These are phyloP conservation scores for Pleurotus tuber-regium DNA, from an alignment of 768 basidiomycete species.

Conservation along the genomic window DNA sequence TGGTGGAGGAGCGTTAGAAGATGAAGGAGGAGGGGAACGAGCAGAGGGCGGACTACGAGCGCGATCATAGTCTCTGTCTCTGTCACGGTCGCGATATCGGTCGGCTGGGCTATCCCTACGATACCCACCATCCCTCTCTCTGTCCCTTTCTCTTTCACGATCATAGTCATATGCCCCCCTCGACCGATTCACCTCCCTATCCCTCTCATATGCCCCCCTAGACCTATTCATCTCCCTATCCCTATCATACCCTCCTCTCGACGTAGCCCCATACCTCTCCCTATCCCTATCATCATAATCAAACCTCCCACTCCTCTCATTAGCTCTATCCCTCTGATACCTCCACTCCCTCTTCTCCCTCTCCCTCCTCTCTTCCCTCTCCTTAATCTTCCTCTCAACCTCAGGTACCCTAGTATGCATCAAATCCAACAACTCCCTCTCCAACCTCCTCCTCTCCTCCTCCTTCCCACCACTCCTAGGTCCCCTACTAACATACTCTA, in stretches of 20 bases:
- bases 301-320: conserved; percentile 74
- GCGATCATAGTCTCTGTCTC: conserved; percentile 39
- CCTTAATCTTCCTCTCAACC: conserved; percentile 81
- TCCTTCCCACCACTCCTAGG: conserved; percentile 72
- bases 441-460: conserved; percentile 81
- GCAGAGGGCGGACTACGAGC: conserved; percentile 43
- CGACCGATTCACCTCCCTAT: conserved; percentile 43
- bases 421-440: conserved; percentile 80
- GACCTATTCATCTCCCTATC: conserved; percentile 12
- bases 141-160: conserved; percentile 20
- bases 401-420: conserved; percentile 93
- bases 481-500: conserved; percentile 82
- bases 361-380: conserved; percentile 71
- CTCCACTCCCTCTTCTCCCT: conserved; percentile 78
- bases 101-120: conserved; percentile 11
- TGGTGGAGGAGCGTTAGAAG: conserved; percentile 42
- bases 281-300: conserved; percentile 45
- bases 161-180: conserved; percentile 37
- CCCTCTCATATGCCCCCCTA: conserved; percentile 21
- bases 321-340: conserved; percentile 78
- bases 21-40: conserved; percentile 46
- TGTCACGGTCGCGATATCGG: conserved; percentile 27
- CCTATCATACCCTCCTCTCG: conserved; percentile 36
- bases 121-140: conserved; percentile 11
- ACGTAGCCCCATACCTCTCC: conserved; percentile 39